These are phyloP conservation scores for Trifolium subterraneum DNA, from an alignment of 306 rosid genomes.

Conservation along the genomic window DNA sequence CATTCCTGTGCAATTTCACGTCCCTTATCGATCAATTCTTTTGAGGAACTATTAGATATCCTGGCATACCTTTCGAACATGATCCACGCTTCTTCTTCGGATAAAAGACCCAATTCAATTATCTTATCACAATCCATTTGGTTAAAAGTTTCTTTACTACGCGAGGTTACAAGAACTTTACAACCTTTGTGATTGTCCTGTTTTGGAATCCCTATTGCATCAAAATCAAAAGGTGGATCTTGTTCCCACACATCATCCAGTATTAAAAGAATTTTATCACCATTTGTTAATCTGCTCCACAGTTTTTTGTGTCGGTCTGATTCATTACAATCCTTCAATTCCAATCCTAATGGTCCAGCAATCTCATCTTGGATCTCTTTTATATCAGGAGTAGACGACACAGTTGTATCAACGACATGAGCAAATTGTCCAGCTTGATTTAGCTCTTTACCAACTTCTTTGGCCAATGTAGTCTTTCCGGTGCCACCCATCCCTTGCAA, in stretches of 20 bases:
- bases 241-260: constrained; percentile 38
- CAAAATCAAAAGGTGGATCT: not conserved
- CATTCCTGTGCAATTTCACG: constrained; percentile 6
- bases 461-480: constrained; percentile 32
- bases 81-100: not conserved
- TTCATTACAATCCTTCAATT: not conserved
- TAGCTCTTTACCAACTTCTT: not conserved
- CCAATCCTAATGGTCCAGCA: not conserved
- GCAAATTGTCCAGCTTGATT: not conserved
- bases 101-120: not conserved
- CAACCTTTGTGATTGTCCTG: not conserved
- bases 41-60: not conserved
- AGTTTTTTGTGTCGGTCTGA: not conserved
- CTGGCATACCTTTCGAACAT: not conserved
- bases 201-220: constrained; percentile 26
- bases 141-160: not conserved
- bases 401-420: not conserved
- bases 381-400: not conserved
- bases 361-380: not conserved
- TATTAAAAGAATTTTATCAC: constrained; percentile 31
- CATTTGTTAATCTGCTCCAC: not conserved
- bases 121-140: not conserved
- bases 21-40: not conserved
- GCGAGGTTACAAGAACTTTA: constrained; percentile 31
- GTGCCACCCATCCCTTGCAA: constrained; percentile 37